These are phyloP conservation scores for Zymoseptoria tritici DNA, from an alignment of 2,329 filamentous ascomycete genomes.

Conservation along the genomic window DNA sequence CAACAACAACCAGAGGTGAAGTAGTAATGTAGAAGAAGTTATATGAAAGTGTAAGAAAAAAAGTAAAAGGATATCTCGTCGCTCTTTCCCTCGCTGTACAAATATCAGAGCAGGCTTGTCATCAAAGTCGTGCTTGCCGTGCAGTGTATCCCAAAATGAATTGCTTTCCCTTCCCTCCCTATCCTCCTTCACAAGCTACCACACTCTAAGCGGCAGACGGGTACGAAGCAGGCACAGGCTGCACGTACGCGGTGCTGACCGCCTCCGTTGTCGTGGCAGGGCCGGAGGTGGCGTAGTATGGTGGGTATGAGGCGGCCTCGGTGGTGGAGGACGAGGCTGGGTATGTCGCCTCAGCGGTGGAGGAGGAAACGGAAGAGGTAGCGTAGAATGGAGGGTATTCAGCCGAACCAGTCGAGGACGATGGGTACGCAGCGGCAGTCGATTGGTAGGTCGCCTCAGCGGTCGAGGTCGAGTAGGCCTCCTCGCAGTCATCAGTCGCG, in stretches of 20 bases:
- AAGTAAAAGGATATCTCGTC: background rate
- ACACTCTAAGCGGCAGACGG: background rate
- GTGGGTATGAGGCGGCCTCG: too few relatives aligned
- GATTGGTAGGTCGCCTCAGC: background rate
- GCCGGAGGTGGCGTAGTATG: background rate
- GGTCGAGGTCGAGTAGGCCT: background rate
- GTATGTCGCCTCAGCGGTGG: background rate
- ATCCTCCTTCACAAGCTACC: background rate
- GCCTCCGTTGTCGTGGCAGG: background rate
- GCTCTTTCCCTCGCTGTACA: background rate
- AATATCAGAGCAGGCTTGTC: background rate
- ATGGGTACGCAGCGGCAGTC: background rate
- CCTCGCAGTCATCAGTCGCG: background rate
- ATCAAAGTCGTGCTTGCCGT: background rate
- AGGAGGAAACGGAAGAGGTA: background rate
- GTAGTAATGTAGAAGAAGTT: too few relatives aligned
- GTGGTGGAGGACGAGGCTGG: background rate
- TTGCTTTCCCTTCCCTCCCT: background rate
- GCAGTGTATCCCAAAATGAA: background rate
- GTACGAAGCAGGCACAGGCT: background rate
- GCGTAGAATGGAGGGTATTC: background rate
- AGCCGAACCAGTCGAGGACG: background rate
- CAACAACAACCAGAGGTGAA: too few relatives aligned
- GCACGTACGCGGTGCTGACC: background rate
- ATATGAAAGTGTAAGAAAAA: too few relatives aligned